Evolutionary conservation across 2,329 filamentous ascomycete species (phyloP).

Genomic region (Cercospora sesami): DNA sequence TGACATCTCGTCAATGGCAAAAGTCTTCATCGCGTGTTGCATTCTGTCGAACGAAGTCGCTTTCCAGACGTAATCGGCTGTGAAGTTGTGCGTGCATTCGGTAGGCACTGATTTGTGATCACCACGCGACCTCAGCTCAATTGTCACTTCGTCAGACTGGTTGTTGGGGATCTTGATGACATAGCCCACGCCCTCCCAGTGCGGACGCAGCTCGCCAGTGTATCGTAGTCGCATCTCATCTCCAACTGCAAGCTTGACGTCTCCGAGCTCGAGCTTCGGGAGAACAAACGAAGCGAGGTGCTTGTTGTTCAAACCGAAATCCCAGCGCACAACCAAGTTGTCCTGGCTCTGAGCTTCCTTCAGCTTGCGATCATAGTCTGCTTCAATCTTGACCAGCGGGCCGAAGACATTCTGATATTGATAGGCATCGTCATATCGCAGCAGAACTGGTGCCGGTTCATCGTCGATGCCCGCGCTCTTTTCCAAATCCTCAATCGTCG

Average conservation of each 20-base stretch:
- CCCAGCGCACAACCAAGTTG: conserved; percentile 90
- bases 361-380: conserved; percentile 97
- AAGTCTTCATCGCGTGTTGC: conserved; percentile 99
- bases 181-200: conserved; percentile 98
- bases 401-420: conserved; percentile 99
- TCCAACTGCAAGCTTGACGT: conserved; percentile 95
- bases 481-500: conserved; percentile 87
- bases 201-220: conserved; percentile 84
- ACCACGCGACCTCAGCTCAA: conserved; percentile 89
- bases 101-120: conserved; percentile 96
- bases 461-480: conserved; percentile 91
- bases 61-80: conserved; percentile 99
- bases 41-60: conserved; percentile 98
- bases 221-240: conserved; percentile 98
- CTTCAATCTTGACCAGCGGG: conserved; percentile 96
- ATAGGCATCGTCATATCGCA: conserved; percentile 95
- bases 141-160: conserved; percentile 93
- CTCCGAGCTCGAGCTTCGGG: conserved; percentile 93
- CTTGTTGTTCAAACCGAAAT: conserved; percentile 94
- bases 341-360: conserved; percentile 98
- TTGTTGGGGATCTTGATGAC: conserved; percentile 99
- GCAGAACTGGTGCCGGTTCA: conserved; percentile 85
- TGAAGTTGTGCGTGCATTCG: conserved; percentile 96
- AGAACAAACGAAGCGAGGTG: conserved; percentile 93
- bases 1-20: conserved; percentile 95